phyloP scores from a whole-genome alignment of 2,329 filamentous ascomycete genomes.

The Ophiosphaerella korrae region DNA sequence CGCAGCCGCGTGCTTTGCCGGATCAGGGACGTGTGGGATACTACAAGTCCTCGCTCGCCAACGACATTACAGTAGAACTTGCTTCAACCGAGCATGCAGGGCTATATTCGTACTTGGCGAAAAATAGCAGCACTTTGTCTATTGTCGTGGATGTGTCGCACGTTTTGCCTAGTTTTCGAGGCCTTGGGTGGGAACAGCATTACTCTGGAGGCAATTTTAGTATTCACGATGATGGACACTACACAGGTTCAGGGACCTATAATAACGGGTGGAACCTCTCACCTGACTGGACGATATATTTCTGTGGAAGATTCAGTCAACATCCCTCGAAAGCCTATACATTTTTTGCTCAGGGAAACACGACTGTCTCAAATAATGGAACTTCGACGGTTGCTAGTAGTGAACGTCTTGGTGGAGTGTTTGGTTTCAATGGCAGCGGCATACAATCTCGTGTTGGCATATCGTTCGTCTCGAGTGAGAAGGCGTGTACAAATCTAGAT shows the following conservation, averaged over 20 bases:
- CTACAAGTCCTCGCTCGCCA: slow-evolving; percentile 61
- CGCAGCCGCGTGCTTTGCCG: slow-evolving; percentile 55
- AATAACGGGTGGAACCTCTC: slow-evolving; percentile 70
- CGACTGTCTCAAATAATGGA: slow-evolving; percentile 26
- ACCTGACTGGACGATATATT: slow-evolving; percentile 66
- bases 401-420: slow-evolving; percentile 53
- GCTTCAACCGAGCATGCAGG: slow-evolving; percentile 62
- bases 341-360: slow-evolving; percentile 36
- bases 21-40: slow-evolving; percentile 66
- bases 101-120: slow-evolving; percentile 65
- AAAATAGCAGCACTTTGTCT: slow-evolving; percentile 46
- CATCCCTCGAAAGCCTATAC: slow-evolving; percentile 33
- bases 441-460: slow-evolving; percentile 68
- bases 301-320: slow-evolving; percentile 65
- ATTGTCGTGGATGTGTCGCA: slow-evolving; percentile 70
- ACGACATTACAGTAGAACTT: slow-evolving; percentile 63
- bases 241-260: slow-evolving; percentile 66
- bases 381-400: slow-evolving; percentile 25
- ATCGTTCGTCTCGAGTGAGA: slow-evolving; percentile 67
- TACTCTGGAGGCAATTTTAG: slow-evolving; percentile 66
- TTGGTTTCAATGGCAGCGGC: slow-evolving; percentile 56
- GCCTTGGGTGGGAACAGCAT: slow-evolving; percentile 64
- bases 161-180: slow-evolving; percentile 64
- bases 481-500: slow-evolving; percentile 65
- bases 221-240: slow-evolving; percentile 58